A percentile compares a stretch with the other conserved stretches of the same genome.
Conservation (phyloP, 2,329 filamentous ascomycete species). For the Aspergillus nomiae region DNA sequence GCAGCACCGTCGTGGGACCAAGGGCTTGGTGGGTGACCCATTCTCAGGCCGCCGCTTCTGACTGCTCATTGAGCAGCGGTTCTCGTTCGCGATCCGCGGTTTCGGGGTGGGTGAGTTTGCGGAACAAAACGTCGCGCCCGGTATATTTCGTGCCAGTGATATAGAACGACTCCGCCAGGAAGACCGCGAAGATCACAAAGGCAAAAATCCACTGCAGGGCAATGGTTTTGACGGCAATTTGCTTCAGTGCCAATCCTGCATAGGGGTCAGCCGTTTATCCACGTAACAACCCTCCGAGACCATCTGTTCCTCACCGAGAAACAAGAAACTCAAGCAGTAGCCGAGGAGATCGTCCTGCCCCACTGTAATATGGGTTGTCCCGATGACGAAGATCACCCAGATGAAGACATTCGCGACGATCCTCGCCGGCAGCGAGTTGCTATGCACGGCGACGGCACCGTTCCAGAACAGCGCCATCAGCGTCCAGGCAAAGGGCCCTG, state of each 20-base stretch:
- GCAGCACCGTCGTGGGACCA: not conserved
- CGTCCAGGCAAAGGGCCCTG: constrained; percentile 81
- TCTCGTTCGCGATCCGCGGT: constrained; percentile 56
- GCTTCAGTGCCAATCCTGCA: constrained; percentile 69
- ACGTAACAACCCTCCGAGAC: not conserved
- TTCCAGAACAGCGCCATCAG: constrained; percentile 88
- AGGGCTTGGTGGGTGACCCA: not conserved
- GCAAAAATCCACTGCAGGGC: constrained; percentile 93
- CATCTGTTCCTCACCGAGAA: constrained; percentile 59
- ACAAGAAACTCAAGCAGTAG: constrained; percentile 72
- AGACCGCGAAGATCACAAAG: constrained; percentile 75
- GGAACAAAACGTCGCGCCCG: constrained; percentile 40
- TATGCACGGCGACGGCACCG: constrained; percentile 78
- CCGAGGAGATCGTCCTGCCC: constrained; percentile 80
- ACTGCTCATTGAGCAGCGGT: constrained; percentile 51
- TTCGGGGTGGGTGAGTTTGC: constrained; percentile 34
- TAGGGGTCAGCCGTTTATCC: not conserved
- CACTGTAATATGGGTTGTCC: constrained; percentile 70
- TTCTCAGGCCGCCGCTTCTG: constrained; percentile 8
- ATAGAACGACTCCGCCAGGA: constrained; percentile 68
- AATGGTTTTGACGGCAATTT: constrained; percentile 71
- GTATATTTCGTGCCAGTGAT: constrained; percentile 37
- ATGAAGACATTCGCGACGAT: constrained; percentile 86
- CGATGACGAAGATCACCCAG: constrained; percentile 78
- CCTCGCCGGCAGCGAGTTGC: constrained; percentile 66